These are phyloP conservation scores for Xylariales sp. DNA, from an alignment of 2,329 filamentous ascomycete species.

Conservation along the genomic window DNA sequence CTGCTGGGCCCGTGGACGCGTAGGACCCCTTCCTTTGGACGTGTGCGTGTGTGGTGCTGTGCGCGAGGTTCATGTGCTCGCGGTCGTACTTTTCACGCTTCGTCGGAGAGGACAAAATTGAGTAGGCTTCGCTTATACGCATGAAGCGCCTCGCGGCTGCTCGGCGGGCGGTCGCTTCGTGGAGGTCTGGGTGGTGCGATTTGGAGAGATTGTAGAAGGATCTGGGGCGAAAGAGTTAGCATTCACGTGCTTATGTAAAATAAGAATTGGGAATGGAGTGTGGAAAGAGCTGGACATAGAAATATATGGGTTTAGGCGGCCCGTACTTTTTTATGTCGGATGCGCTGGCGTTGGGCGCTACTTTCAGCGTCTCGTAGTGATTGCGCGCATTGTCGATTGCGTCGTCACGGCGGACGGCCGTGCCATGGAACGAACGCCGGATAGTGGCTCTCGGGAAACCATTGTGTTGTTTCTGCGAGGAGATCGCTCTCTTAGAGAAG, in stretches of 20 bases:
- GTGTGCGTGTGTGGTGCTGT: constrained; percentile 47
- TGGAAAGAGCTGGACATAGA: neutral
- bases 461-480: neutral
- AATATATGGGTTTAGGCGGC: neutral
- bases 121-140: constrained; percentile 85
- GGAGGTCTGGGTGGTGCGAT: constrained; percentile 90
- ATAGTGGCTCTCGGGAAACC: neutral
- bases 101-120: constrained; percentile 75
- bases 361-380: constrained; percentile 84
- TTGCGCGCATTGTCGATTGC: constrained; percentile 60
- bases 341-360: constrained; percentile 75
- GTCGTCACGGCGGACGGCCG: constrained; percentile 50
- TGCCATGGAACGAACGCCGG: constrained; percentile 58
- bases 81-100: constrained; percentile 87
- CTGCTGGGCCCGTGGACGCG: constrained; percentile 71
- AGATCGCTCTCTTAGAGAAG: neutral
- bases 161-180: constrained; percentile 66
- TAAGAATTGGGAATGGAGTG: neutral
- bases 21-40: constrained; percentile 59
- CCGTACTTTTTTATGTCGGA: constrained; percentile 85
- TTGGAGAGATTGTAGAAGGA: constrained; percentile 94
- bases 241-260: neutral
- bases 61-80: constrained; percentile 62
- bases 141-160: constrained; percentile 80
- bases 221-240: constrained; percentile 50